A percentile compares a stretch with the other conserved stretches of the same genome.
These are phyloP conservation scores for Chrysoporthe deuterocubensis DNA, from an alignment of 2,329 filamentous ascomycete species.

Conservation along the genomic window DNA sequence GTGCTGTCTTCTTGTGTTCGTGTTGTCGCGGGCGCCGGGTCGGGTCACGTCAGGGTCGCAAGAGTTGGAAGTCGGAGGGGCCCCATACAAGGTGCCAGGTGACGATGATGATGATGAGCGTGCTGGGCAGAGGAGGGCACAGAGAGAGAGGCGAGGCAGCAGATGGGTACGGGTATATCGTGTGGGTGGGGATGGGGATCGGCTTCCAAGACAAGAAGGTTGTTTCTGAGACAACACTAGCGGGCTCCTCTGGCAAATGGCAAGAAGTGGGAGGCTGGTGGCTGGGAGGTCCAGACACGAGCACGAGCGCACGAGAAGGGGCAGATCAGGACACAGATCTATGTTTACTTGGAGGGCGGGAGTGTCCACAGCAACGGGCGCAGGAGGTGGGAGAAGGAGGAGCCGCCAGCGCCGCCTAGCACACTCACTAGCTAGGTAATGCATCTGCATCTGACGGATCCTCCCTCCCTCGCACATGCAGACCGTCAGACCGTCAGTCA, in stretches of 20 bases:
- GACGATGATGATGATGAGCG: neutral
- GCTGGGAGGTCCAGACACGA: constrained; percentile 3
- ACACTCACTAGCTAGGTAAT: neutral
- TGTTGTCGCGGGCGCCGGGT: neutral
- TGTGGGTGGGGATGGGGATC: neutral
- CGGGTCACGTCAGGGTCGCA: neutral
- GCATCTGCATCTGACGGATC: neutral
- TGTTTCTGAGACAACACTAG: constrained; percentile 12
- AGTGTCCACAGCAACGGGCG: constrained; percentile 16
- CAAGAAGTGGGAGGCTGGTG: constrained; percentile 16
- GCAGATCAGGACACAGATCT: constrained; percentile 1
- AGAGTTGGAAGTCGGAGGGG: constrained; percentile 1
- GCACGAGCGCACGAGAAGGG: neutral
- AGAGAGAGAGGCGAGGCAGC: neutral
- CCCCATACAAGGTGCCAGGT: constrained; percentile 1
- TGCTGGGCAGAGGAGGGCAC: neutral
- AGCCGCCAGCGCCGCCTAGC: neutral
- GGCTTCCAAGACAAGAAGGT: constrained; percentile 10
- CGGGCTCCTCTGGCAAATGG: constrained; percentile 9
- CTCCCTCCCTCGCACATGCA: no score
- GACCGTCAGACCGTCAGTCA: no score
- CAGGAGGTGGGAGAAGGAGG: neutral
- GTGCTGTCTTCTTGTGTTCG: no score
- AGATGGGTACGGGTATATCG: constrained; percentile 7
- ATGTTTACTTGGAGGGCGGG: constrained; percentile 2